Evolutionary conservation across 805 yeast genomes (phyloP).

Genomic region (Yamadazyma kitorensis): DNA sequence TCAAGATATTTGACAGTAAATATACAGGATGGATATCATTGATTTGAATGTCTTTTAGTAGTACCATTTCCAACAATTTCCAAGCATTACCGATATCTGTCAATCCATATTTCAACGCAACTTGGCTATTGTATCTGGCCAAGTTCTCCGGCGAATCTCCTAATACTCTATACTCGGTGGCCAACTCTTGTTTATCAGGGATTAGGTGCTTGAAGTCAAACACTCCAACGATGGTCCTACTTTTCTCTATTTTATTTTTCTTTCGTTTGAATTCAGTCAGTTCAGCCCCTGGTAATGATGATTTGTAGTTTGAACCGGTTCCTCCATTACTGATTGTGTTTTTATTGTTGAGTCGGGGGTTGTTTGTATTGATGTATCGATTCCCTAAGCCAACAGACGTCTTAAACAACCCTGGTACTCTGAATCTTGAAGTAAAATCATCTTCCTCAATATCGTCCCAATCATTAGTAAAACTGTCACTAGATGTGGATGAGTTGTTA

Average conservation of each 20-base stretch:
- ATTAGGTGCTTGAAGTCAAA: constrained; percentile 66
- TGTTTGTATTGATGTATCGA: constrained; percentile 22
- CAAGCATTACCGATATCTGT: constrained; percentile 71
- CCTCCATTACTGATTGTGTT: constrained; percentile 8
- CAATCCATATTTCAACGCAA: constrained; percentile 63
- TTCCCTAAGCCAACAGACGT: constrained; percentile 40
- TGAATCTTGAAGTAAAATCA: constrained; percentile 46
- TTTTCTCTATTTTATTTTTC: constrained; percentile 22
- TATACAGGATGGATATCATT: constrained; percentile 14
- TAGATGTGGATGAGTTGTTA: constrained; percentile 30
- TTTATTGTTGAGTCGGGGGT: constrained; percentile 23
- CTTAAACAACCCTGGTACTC: constrained; percentile 50
- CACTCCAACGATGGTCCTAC: constrained; percentile 55
- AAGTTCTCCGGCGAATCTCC: constrained; percentile 64
- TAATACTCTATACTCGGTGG: constrained; percentile 60
- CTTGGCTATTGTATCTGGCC: constrained; percentile 66
- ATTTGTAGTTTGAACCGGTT: constrained; percentile 32
- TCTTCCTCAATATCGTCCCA: constrained; percentile 63
- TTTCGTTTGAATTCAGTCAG: constrained; percentile 14
- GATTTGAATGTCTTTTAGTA: constrained; percentile 41
- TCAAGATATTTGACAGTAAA: constrained; percentile 4
- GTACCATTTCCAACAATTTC: constrained; percentile 53
- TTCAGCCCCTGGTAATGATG: constrained; percentile 37
- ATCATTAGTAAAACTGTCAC: constrained; percentile 64
- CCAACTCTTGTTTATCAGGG: constrained; percentile 73